Base-by-base conservation (phyloP, 768 basidiomycete species). In the Lentinus brumalis region DNA sequence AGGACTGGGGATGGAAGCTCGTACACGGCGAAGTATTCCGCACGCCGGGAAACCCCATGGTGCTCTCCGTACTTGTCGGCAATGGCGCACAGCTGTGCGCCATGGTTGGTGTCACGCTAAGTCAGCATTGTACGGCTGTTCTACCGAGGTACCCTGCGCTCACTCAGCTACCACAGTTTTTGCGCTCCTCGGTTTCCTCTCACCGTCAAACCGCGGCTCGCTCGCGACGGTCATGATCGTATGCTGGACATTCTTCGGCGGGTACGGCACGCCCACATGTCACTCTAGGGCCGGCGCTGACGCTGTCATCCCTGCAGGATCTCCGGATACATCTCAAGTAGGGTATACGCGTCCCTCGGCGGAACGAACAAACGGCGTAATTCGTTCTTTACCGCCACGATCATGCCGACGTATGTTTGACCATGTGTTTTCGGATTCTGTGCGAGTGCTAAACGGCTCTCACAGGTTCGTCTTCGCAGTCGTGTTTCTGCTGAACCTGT, bases 1-100 rank as follows among this genome's bases (percentile, higher is more conserved):
- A 98, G 77, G 96, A 98, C 67, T 96, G 89, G 84, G 96, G 96
- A 2, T 98, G 96, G 96, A 98, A 98, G 71, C 84, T 98, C 16
- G 87, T 98, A 26, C 94, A 97, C 66, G 95, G 94, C 21, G 96
- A 98, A 75, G 92, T 98, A 16, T 98, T 98, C 81, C 85, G 96
- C 21, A 79, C 88, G 1, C 96, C 96, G 1, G 76, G 77, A 47
- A 82, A 88, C 55, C 86, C 94, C 0, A 85, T 95, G 81, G 64
- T 89, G 8, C 77, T 98, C 8, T 88, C 94, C 3, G 83, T 94
- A 40, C 82, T 95, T 75, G 87, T 91, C n/a, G 96, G 96, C 11
- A 98, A 94, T 69, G 94, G 94, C 8, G 78, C 86, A 31, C 95
- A 97, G 70, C 76, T 96, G 6, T 86, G 85, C 63, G 84, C 89